Conservation (phyloP, 2,329 filamentous ascomycete genomes). For the Stagonosporopsis tanaceti region DNA sequence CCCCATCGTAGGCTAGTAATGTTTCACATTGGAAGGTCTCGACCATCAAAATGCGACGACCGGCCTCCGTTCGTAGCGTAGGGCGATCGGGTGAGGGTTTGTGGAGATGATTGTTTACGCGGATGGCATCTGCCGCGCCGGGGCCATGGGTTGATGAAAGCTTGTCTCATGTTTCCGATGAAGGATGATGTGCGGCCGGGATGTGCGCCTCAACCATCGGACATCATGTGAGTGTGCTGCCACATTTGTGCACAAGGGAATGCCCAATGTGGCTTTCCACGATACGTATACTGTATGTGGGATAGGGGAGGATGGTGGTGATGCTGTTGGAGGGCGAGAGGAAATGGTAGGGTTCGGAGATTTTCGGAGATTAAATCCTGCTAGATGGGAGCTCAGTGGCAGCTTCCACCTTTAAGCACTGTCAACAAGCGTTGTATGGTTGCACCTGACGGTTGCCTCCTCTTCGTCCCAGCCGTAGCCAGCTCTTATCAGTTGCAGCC, state of each 20-base stretch:
- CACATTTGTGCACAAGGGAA: not conserved
- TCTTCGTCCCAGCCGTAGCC: not conserved
- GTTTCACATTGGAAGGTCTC: conserved; percentile 10
- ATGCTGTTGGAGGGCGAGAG: not conserved
- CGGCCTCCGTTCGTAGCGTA: not conserved
- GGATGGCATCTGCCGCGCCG: conserved; percentile 13
- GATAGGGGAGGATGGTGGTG: not conserved
- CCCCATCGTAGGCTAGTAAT: not conserved
- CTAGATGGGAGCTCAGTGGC: too few relatives aligned
- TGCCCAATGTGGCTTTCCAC: not conserved
- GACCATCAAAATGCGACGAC: not conserved
- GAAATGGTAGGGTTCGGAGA: not conserved
- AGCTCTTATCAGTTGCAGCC: too few relatives aligned
- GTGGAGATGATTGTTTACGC: not conserved
- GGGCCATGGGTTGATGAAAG: conserved; percentile 17
- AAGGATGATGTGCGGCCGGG: conserved; percentile 10
- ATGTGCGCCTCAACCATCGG: not conserved
- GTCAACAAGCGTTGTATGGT: not conserved
- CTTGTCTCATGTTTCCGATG: conserved; percentile 23
- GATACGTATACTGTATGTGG: not conserved
- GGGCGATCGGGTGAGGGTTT: not conserved
- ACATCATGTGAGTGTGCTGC: not conserved
- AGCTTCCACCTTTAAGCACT: too few relatives aligned
- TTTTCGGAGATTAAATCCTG: not conserved
- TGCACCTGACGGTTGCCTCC: not conserved